Conservation (phyloP, 129 eudicot genomes). For the Logfia minima region DNA sequence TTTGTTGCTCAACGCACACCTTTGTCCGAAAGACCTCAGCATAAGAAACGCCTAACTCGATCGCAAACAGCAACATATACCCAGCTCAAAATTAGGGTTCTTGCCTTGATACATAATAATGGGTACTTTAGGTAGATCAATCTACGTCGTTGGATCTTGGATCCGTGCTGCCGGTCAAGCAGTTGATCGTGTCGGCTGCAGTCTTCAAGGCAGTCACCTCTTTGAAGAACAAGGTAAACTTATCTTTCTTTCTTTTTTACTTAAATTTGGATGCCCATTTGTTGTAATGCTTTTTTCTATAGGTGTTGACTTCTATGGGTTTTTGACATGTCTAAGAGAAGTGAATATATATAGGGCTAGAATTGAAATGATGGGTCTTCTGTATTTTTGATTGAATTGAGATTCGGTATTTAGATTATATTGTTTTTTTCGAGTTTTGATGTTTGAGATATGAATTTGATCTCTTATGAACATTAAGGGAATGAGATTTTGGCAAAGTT, state of each 20-base stretch:
- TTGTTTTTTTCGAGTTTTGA: too few species aligned
- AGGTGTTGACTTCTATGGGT: neutral
- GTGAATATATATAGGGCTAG: conserved; percentile 14
- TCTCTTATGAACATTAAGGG: neutral
- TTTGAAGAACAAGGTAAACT: conserved; percentile 74
- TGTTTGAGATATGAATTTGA: conserved; percentile 17
- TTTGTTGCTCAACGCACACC: conserved; percentile 32
- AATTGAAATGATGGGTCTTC: conserved; percentile 7
- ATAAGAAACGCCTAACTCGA: conserved; percentile 15
- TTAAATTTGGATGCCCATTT: neutral
- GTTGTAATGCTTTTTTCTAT: neutral
- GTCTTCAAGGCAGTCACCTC: conserved; percentile 74
- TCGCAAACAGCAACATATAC: neutral
- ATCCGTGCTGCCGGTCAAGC: conserved; percentile 94
- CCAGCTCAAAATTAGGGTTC: neutral
- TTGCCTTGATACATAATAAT: conserved; percentile 24
- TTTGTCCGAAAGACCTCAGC: conserved; percentile 23
- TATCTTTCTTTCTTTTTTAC: neutral
- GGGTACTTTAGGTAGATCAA: conserved; percentile 77
- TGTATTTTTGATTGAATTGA: neutral
- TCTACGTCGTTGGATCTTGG: conserved; percentile 91
- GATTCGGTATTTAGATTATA: neutral
- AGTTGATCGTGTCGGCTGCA: conserved; percentile 87
- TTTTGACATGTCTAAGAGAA: conserved; percentile 18
- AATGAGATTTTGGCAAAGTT: conserved; percentile 9